Percentiles rank a stretch among this genome's conserved stretches.
phyloP scores from a whole-genome alignment of 352 stramenopile species.

The Phytophthora rubi region DNA sequence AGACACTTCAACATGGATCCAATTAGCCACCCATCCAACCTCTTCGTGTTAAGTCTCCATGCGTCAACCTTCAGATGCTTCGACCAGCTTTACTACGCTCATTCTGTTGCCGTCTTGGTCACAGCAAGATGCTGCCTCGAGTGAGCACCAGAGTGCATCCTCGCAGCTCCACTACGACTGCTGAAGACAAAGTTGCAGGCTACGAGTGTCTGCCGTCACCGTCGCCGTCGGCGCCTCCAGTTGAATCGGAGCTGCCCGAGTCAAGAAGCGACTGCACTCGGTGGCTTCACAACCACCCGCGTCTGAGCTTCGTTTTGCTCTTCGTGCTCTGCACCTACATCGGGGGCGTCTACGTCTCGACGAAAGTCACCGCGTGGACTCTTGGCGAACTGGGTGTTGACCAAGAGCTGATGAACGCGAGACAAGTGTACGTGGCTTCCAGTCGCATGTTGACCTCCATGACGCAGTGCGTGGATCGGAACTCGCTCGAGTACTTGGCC shows the following conservation, averaged over 20 bases:
- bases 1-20: background rate
- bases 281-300: conserved; percentile 54
- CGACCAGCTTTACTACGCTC: background rate
- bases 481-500: conserved; percentile 35
- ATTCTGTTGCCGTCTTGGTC: conserved; percentile 8
- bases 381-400: conserved; percentile 42
- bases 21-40: background rate
- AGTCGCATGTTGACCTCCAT: conserved; percentile 38
- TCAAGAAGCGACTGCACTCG: background rate
- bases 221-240: conserved; percentile 8
- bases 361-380: conserved; percentile 39
- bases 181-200: conserved; percentile 8
- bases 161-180: conserved; percentile 6
- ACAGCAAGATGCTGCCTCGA: conserved; percentile 25
- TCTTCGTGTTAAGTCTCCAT: background rate
- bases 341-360: conserved; percentile 53
- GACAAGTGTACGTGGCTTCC: conserved; percentile 42
- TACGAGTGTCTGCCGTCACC: conserved; percentile 17
- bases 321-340: conserved; percentile 48
- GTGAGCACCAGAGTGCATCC: conserved; percentile 35
- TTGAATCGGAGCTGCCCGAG: conserved; percentile 5
- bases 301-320: conserved; percentile 60
- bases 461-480: conserved; percentile 44
- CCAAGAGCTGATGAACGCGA: conserved; percentile 33
- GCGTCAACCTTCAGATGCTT: background rate